phyloP scores from a whole-genome alignment of 306 rosid genomes.

The Cucurbita argyrosperma region DNA sequence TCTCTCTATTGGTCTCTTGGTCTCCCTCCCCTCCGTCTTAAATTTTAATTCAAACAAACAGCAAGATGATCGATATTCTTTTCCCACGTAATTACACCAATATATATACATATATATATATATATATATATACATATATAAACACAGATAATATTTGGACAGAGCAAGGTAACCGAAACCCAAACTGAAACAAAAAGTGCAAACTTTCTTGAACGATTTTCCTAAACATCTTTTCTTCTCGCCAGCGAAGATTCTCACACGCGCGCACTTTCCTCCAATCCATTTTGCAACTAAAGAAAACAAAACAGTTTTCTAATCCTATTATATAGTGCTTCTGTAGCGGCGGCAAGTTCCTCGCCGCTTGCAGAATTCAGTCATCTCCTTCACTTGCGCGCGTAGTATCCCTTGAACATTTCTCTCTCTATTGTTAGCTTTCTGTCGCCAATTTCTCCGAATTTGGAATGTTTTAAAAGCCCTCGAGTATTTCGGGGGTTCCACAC shows the following conservation, averaged over 20 bases:
- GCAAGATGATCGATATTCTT: background rate
- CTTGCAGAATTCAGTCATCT: background rate
- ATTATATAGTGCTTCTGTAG: background rate
- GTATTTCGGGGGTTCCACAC: background rate
- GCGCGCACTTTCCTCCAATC: background rate
- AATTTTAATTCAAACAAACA: background rate
- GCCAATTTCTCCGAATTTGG: background rate
- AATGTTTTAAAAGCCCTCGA: background rate
- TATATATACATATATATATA: no score
- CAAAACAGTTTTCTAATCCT: background rate
- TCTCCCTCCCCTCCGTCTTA: background rate
- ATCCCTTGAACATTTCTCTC: background rate
- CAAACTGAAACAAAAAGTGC: background rate
- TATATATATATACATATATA: no score
- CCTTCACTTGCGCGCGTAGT: background rate
- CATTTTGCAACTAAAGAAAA: background rate
- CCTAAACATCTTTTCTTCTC: conserved; percentile 41
- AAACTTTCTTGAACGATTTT: conserved; percentile 14
- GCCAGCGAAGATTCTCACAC: conserved; percentile 4
- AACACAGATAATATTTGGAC: background rate
- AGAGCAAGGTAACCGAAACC: background rate
- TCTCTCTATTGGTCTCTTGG: background rate
- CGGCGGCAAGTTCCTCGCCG: background rate
- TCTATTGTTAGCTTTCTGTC: no score
- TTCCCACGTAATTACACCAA: no score